Base-by-base conservation (phyloP, 2,329 filamentous ascomycete genomes). In the Volutella citrinella region DNA sequence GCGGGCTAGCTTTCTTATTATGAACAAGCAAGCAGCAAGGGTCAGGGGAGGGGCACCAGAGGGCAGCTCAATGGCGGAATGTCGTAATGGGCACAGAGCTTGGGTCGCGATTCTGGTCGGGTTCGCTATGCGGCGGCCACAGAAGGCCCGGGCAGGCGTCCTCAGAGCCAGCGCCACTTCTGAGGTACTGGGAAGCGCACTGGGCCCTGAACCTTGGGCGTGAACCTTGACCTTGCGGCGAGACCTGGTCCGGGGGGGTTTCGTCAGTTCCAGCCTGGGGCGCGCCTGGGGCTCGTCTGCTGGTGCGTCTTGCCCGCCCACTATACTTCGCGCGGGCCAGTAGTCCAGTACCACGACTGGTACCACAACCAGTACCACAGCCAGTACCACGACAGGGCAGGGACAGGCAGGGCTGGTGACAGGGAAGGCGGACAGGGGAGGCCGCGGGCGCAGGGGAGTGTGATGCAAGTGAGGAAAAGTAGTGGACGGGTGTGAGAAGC, bases 381-480 rank as follows among this genome's bases (percentile, higher is more conserved):
- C n/a, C 49, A 48, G 49, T 46, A 52, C 52, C 40, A 52, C 48
- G 42, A 42, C 49, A 52, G 49, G 49, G 38, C 32, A 42, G 32
- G 48, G 34, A 36, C 32, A 22, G 32, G 38, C 35, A 38, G 34
- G 35, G 39, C 33, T 23, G 31, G 31, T 22, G 26, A 18, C 40
- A 42, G 44, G 45, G 41, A 41, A 29, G n/a, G n/a, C 19, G 22
- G 38, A 39, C 45, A 45, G 45, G 45, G 45, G 43, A n/a, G n/a
- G n/a, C n/a, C n/a, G n/a, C 35, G 23, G 25, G 30, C 34, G 35
- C 49, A 52, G 47, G 48, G 46, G 40, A 42, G 40, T 19, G 23
- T 38, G 38, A 51, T 52, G 49, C 47, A 51, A 47, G 49, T 49
- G 50, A 52, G 37, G 45, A 38, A 52, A 51, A 49, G 42, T 40